Conservation (phyloP, 345 rosid species). For the Crucihimalaya himalaica region DNA sequence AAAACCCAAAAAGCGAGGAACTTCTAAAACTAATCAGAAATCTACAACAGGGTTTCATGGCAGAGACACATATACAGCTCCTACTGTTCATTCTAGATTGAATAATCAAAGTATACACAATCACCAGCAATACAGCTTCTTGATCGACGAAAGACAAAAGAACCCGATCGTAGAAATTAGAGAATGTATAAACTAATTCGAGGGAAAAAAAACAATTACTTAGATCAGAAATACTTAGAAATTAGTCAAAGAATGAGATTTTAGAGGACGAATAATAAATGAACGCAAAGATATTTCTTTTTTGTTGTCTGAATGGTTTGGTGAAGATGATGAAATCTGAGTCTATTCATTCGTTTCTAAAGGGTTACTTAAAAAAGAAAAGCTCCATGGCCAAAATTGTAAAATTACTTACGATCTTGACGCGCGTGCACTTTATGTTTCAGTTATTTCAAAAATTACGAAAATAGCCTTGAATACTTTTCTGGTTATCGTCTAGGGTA, state of each 20-base stretch:
- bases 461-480: neutral
- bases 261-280: neutral
- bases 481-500: no score
- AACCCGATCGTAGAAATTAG: constrained; percentile 14
- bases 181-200: neutral
- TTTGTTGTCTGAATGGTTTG: constrained; percentile 19
- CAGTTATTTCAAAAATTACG: neutral
- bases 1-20: constrained; percentile 58
- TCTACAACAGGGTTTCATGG: constrained; percentile 82
- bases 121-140: neutral
- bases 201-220: neutral
- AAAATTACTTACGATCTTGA: constrained; percentile 31
- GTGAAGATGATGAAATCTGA: constrained; percentile 25
- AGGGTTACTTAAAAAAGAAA: neutral
- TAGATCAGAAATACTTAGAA: constrained; percentile 10
- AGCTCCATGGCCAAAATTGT: constrained; percentile 5
- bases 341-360: neutral
- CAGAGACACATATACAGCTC: constrained; percentile 62
- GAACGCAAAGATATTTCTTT: neutral
- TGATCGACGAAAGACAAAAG: constrained; percentile 16
- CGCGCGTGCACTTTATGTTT: constrained; percentile 40
- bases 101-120: constrained; percentile 20
- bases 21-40: constrained; percentile 56
- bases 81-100: constrained; percentile 43
- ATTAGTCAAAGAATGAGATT: neutral